Conservation (phyloP, 805 yeast genomes). For the Candida corydali region DNA sequence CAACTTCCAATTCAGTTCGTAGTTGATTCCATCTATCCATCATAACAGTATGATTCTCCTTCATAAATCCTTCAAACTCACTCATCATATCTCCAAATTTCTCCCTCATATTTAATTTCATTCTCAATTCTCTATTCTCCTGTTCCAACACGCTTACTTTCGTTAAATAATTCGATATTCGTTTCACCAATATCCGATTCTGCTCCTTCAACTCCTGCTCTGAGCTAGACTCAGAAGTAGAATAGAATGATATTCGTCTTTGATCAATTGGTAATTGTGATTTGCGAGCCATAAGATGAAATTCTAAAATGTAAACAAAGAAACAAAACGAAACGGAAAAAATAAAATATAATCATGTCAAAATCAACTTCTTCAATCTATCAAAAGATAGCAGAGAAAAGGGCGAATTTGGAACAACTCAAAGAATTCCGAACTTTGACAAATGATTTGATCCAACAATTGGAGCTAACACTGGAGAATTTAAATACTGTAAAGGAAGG, state of each 20-base stretch:
- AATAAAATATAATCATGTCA: conserved; percentile 4
- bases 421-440: conserved; percentile 47
- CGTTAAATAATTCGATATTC: conserved; percentile 49
- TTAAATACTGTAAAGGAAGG: conserved; percentile 51
- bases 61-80: background rate
- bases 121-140: conserved; percentile 34
- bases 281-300: conserved; percentile 5
- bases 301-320: conserved; percentile 8
- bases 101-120: background rate
- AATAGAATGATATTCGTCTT: conserved; percentile 3
- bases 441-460: conserved; percentile 38
- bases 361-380: conserved; percentile 9
- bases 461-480: conserved; percentile 46
- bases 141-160: conserved; percentile 53
- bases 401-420: conserved; percentile 47
- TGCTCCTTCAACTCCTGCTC: conserved; percentile 30
- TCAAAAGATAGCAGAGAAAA: conserved; percentile 40
- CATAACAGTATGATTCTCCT: background rate
- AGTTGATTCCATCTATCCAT: background rate
- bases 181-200: conserved; percentile 58
- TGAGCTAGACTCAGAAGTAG: background rate
- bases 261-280: background rate
- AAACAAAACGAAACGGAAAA: conserved; percentile 6
- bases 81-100: background rate
- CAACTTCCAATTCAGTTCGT: background rate